Evolutionary conservation across 2,329 filamentous ascomycete species (phyloP), one percentile per base, ranked within the genome.

Genomic region (Colletotrichum limetticola): DNA sequence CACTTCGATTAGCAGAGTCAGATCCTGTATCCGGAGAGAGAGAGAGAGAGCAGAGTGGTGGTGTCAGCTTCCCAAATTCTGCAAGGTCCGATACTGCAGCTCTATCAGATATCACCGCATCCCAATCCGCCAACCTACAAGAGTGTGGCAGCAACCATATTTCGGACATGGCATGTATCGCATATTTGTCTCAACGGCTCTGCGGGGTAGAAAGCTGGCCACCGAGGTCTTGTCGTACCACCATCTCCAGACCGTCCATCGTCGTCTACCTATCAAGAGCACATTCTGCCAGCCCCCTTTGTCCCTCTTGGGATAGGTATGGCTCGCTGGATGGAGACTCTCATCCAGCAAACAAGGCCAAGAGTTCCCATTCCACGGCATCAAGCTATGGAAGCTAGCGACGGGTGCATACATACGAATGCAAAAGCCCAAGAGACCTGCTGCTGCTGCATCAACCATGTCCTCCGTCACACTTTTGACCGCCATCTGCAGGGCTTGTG

Each of bases 381-480:
- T 70, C 42, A 49, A 63, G 55, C 26, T 64, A 65, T 74, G 72
- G 37, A 62, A 59, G 57, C 72, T 68, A 66, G 56, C 28, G 62
- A 57, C 69, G 69, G 72, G 59, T 61, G 53, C 72, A 73, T 57
- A 65, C 72, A 67, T 71, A 68, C 26, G n/a, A 24, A 55, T 73
- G 68, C 62, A 68, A 65, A 53, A 69, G 53, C 37, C 42, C 72
- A 72, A 73, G 42, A 55, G 59, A 52, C 32, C 55, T 60, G 32
- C 53, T 66, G 32, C 53, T 66, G 46, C 73, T 74, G 71, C 71
- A 74, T 64, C 62, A 67, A 74, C 66, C 73, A 74, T 74, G 73
- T 60, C 53, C 56, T 69, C 56, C 58, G 65, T 74, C 73, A 74
- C 70, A 74, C 61, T 73, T 57, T 59, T 66, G 73, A 72, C 73